Base-by-base conservation (phyloP, 805 yeast genomes). In the Kazachstania bromeliacearum region DNA sequence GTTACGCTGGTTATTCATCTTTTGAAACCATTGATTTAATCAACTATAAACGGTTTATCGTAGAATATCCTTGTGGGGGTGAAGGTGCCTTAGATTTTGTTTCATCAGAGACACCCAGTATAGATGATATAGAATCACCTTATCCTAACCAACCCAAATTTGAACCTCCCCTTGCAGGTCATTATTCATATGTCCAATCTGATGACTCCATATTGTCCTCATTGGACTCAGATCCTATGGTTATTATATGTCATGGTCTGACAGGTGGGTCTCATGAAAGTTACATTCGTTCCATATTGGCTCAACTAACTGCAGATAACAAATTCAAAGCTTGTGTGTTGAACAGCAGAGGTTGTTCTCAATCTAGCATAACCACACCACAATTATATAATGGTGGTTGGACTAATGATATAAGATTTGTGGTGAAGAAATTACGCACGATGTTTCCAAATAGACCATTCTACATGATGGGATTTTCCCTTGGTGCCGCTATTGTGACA, bases 231-330 rank as follows among this genome's bases (percentile, higher is more conserved):
- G 67, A 57, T 33, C 94, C 94, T 2, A 63, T 85, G 50, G 62
- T 80, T 13, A 69, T 84, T 21, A 60, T 73, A 3, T 57, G 81
- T 28, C 94, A 85, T 52, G 95, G 95, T 0, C 68, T 84, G 26
- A 78, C 83, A 2, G 95, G 95, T 5, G 92, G 94, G 0, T 77
- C 88, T n/a, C 82, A 79, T 43, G 94, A 84, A 53, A 67, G 81
- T 5, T 76, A 84, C 50, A 75, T 84, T 28, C 67, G 92, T 17
- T 69, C 82, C 37, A 52, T 78, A 25, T 69, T 75, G 13, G 60
- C 64, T 30, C 52, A 59, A 16, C 51, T 74, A 13, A 55, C 68
- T 3, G 42, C 47, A 4, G 26, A 38, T 2, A 51, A 48, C 33
- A 47, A 63, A 1, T 79, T 81, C 65, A 88, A 79, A 43, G 67